Percentiles rank a stretch among this genome's conserved stretches.
phyloP scores from a whole-genome alignment of 2,329 filamentous ascomycete species.

The Pseudocercospora pini-densiflorae region DNA sequence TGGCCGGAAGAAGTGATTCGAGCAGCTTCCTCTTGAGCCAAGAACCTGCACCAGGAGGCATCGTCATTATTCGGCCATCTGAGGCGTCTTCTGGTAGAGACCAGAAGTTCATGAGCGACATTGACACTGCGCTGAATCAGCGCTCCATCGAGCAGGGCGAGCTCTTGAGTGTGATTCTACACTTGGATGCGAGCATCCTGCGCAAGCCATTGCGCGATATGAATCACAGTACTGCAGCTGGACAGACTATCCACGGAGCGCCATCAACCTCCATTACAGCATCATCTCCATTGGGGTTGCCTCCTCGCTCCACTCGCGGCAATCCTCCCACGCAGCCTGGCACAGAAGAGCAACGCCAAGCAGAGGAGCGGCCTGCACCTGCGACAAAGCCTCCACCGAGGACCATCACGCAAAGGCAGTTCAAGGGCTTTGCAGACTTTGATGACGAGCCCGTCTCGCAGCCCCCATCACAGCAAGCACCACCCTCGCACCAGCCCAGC shows the following conservation, averaged over 20 bases:
- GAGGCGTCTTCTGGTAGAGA: conserved; percentile 52
- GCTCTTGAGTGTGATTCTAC: conserved; percentile 86
- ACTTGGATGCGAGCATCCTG: conserved; percentile 74
- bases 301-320: conserved; percentile 3
- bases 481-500: conserved; percentile 26
- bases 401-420: conserved; percentile 52
- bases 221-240: not conserved
- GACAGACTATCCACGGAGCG: not conserved
- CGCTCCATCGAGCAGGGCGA: conserved; percentile 87
- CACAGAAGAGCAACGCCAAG: not conserved
- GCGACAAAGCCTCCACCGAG: conserved; percentile 33
- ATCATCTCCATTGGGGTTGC: not conserved
- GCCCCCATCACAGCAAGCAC: conserved; percentile 27
- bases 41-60: conserved; percentile 53
- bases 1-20: conserved; percentile 74
- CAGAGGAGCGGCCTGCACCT: conserved; percentile 12
- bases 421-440: conserved; percentile 59
- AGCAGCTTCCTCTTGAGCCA: conserved; percentile 36
- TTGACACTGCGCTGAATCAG: conserved; percentile 76
- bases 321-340: not conserved
- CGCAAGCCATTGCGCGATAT: conserved; percentile 67
- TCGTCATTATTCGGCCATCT: conserved; percentile 77
- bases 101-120: conserved; percentile 36
- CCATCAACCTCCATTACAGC: not conserved
- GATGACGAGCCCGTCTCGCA: conserved; percentile 39